A percentile compares a stretch with the other conserved stretches of the same genome.
These are phyloP conservation scores for Leccinellum rugosiceps DNA, from an alignment of 768 basidiomycete species.

Conservation along the genomic window DNA sequence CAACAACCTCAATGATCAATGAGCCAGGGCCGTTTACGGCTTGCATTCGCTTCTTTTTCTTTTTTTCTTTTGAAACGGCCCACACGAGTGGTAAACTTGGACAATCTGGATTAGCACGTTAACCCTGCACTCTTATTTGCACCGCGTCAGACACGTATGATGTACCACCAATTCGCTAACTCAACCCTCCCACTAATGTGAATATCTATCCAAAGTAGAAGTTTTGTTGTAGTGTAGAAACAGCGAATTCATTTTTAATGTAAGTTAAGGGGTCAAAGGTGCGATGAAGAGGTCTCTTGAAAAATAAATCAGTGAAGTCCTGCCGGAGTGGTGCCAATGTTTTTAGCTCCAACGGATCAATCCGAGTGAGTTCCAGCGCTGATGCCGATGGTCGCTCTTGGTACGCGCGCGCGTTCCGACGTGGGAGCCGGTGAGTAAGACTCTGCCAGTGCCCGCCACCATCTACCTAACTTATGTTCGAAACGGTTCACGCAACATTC, in stretches of 20 bases:
- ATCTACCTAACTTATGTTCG: slow-evolving; percentile 13
- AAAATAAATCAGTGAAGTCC: no score
- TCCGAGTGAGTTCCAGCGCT: no score
- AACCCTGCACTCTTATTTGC: slow-evolving; percentile 29
- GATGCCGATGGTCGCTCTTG: no score
- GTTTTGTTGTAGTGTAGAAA: slow-evolving; percentile 33
- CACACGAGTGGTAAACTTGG: slow-evolving; percentile 24
- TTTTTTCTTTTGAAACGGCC: slow-evolving; percentile 19
- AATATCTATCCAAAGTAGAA: slow-evolving; percentile 31
- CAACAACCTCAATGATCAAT: slow-evolving; percentile 80
- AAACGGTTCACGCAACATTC: slow-evolving; percentile 8
- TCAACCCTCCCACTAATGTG: slow-evolving; percentile 31
- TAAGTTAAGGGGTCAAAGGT: background rate
- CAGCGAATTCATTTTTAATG: slow-evolving; percentile 17
- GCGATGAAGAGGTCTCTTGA: no score
- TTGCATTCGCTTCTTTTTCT: slow-evolving; percentile 4
- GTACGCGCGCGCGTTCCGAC: no score
- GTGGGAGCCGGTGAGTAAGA: slow-evolving; percentile 11
- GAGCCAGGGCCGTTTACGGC: slow-evolving; percentile 7
- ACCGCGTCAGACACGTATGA: slow-evolving; percentile 21
- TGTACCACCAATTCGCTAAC: slow-evolving; percentile 32
- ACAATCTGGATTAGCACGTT: slow-evolving; percentile 30
- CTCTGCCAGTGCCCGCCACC: no score
- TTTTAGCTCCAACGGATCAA: no score
- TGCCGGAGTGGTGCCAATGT: no score